phyloP scores from a whole-genome alignment of 2,329 filamentous ascomycete genomes.

The Curvularia verruculosa region DNA sequence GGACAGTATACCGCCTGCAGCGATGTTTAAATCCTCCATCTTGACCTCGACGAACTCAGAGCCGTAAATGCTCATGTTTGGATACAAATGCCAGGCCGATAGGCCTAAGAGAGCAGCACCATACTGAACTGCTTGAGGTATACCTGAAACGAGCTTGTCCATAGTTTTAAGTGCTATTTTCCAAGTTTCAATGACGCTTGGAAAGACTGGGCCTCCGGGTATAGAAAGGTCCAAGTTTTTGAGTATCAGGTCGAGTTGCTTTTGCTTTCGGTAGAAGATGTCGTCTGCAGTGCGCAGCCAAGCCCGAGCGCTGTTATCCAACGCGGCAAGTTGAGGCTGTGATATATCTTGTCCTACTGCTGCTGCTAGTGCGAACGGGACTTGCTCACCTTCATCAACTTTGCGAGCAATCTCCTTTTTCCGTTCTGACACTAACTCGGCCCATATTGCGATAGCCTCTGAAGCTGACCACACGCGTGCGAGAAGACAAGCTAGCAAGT shows the following conservation, averaged over 20 bases:
- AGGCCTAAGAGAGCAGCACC: slow-evolving; percentile 17
- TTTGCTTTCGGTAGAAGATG: slow-evolving; percentile 7
- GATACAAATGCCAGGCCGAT: slow-evolving; percentile 26
- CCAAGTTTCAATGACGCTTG: slow-evolving; percentile 11
- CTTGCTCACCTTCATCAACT: slow-evolving; percentile 31
- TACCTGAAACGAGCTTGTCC: neutral
- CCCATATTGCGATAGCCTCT: slow-evolving; percentile 46
- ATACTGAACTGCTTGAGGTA: slow-evolving; percentile 5
- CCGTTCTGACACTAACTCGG: slow-evolving; percentile 36
- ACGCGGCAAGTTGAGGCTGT: slow-evolving; percentile 15
- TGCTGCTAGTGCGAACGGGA: slow-evolving; percentile 7
- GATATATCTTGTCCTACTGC: slow-evolving; percentile 6
- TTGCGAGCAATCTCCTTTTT: slow-evolving; percentile 6
- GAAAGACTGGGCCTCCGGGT: neutral
- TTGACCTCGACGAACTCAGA: neutral
- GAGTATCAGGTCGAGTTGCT: slow-evolving; percentile 20
- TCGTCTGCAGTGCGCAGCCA: slow-evolving; percentile 23
- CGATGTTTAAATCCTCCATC: neutral
- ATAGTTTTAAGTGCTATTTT: neutral
- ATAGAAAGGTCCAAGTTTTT: slow-evolving; percentile 18
- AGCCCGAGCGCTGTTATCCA: slow-evolving; percentile 22
- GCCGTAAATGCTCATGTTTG: slow-evolving; percentile 13
- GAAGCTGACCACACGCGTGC: slow-evolving; percentile 36
- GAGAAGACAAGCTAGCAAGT: slow-evolving; percentile 50
- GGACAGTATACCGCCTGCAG: neutral